phyloP scores from a whole-genome alignment of 2,329 filamentous ascomycete species.

The Beauveria brongniartii region DNA sequence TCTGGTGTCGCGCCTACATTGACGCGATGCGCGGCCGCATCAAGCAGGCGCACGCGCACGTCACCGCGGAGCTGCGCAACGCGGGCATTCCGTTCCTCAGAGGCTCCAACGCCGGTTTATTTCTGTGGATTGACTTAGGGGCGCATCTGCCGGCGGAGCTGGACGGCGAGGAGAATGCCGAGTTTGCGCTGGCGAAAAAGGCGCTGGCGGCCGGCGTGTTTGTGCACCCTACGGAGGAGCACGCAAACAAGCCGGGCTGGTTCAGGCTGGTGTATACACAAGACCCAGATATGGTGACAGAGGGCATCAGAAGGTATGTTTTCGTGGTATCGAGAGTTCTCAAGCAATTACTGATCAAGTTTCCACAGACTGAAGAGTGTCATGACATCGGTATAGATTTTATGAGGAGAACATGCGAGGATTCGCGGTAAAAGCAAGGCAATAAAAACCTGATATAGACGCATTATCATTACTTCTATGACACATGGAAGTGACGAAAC shows the following conservation, averaged over 20 bases:
- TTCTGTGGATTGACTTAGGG: conserved; percentile 45
- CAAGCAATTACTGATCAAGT: background rate
- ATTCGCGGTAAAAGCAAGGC: too few relatives aligned
- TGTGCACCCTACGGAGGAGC: conserved; percentile 39
- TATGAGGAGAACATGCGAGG: background rate
- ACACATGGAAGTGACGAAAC: background rate
- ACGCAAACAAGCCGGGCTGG: conserved; percentile 39
- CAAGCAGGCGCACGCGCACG: conserved; percentile 30
- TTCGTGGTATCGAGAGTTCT: background rate
- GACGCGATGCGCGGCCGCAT: conserved; percentile 30
- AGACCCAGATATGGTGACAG: conserved; percentile 24
- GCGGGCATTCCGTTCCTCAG: conserved; percentile 35
- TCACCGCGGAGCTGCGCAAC: conserved; percentile 27
- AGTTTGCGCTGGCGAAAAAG: conserved; percentile 36
- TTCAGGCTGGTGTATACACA: conserved; percentile 46
- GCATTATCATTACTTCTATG: too few relatives aligned
- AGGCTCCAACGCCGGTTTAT: conserved; percentile 48
- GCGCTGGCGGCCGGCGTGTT: conserved; percentile 40
- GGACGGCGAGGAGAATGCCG: conserved; percentile 25
- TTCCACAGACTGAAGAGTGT: background rate
- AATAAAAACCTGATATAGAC: background rate
- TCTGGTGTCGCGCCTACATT: conserved; percentile 38
- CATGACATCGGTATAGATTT: background rate
- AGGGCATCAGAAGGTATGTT: conserved; percentile 29
- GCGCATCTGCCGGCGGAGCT: conserved; percentile 28